These are phyloP conservation scores for Nemania serpens DNA, from an alignment of 2,329 filamentous ascomycete genomes.

Conservation along the genomic window DNA sequence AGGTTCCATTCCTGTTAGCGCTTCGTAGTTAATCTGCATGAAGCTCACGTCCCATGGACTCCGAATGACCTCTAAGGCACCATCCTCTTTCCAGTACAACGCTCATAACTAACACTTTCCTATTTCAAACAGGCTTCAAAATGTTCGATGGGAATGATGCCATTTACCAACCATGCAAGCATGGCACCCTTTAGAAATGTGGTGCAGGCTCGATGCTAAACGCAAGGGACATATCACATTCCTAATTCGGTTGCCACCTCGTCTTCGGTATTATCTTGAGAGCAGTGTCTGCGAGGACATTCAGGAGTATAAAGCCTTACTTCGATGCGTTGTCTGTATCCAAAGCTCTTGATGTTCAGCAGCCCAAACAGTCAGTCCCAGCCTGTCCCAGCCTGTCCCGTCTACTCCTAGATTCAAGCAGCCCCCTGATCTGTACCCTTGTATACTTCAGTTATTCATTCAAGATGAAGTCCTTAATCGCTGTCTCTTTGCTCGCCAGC, in stretches of 20 bases:
- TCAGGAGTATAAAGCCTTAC: constrained; percentile 21
- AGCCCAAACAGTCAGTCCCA: constrained; percentile 2
- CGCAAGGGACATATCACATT: constrained; percentile 17
- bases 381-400: neutral
- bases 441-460: neutral
- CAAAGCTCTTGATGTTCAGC: neutral
- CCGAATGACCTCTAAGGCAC: neutral
- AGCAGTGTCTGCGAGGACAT: neutral
- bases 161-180: constrained; percentile 11
- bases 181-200: constrained; percentile 6
- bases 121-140: constrained; percentile 17
- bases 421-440: neutral
- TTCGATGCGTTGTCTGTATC: neutral
- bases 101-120: constrained; percentile 12
- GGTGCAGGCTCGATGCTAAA: neutral
- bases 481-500: constrained; percentile 13
- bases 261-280: constrained; percentile 10
- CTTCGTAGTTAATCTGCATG: neutral
- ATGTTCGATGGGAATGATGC: neutral
- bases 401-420: neutral
- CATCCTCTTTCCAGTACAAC: neutral
- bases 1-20: constrained; percentile 7
- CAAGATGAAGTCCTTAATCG: constrained; percentile 22
- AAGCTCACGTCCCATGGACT: neutral
- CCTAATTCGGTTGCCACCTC: constrained; percentile 20